Evolutionary conservation across 176 grass and related monocot genomes (phyloP), one percentile per base, ranked within the genome.

Genomic region (Luzula sylvatica): DNA sequence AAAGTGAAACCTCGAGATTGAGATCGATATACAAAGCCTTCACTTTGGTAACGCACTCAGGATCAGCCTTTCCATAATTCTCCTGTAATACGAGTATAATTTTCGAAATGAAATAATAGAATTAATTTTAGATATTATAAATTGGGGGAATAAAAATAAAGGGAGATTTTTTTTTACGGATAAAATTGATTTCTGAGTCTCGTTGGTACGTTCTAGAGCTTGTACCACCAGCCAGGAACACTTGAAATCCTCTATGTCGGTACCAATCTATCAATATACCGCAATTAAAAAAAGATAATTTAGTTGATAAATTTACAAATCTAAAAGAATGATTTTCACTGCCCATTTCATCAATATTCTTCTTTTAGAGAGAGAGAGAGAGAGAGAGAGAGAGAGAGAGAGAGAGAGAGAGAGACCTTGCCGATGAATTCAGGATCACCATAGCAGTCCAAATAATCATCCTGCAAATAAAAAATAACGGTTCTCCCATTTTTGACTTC

Each of bases 171-270:
- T n/a, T n/a, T n/a, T n/a, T 87, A 98, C 92, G 52, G 21, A 76
- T 17, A 98, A 50, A 56, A 90, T 63, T 27, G 11, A 7, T 60
- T 77, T 79, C 67, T 98, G 92, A 55, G 24, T 56, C 53, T 72
- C 85, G 24, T 75, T 57, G 25, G 65, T 78, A 72, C 20, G 81
- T 14, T 87, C 68, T 30, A 98, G 81, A 65, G 92, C 85, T 63
- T 98, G 81, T 65, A 98, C 92, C 53, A 98, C 78, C 23, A 98
- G 70, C 92, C 92, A 98, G 24, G 92, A 96, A 69, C 92, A 96
- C 61, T 89, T 96, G 59, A 66, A 82, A 44, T 98, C 92, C 68
- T 98, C 77, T 71, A 98, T 98, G 30, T 98, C 92, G 52, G 92
- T 98, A 71, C 92, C 92, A 15, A 98, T 98, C 92, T 98, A 56